Percentiles rank a stretch among this genome's conserved stretches.
Conservation (phyloP, 2,329 filamentous ascomycete genomes). For the Colletotrichum navitas region DNA sequence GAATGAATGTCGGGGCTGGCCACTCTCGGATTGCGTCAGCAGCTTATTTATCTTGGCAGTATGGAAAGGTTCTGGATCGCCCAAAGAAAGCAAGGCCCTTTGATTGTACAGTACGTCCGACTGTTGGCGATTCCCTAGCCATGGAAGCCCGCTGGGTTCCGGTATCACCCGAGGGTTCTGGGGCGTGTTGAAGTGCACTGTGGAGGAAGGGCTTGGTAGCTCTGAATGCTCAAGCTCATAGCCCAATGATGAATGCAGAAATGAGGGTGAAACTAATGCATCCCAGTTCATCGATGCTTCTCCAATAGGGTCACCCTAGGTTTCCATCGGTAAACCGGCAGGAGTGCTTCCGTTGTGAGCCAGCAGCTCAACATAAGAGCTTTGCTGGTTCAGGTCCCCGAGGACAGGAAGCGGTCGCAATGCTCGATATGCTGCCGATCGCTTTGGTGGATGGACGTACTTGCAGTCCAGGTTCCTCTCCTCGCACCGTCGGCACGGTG, state of each 20-base stretch:
- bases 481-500: slow-evolving; percentile 44
- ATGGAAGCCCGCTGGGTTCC: not conserved
- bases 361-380: too few relatives aligned
- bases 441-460: slow-evolving; percentile 34
- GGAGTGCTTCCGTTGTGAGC: not conserved
- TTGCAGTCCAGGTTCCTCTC: slow-evolving; percentile 43
- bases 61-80: not conserved
- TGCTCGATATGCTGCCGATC: not conserved
- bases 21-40: not conserved
- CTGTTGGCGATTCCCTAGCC: not conserved
- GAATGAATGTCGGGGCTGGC: not conserved
- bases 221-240: not conserved
- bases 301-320: not conserved
- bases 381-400: not conserved
- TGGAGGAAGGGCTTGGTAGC: not conserved
- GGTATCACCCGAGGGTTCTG: not conserved
- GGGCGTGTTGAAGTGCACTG: not conserved
- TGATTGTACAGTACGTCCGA: not conserved
- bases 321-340: not conserved
- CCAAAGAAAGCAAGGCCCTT: not conserved
- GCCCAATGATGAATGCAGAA: not conserved
- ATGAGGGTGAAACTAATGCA: not conserved
- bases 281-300: slow-evolving; percentile 1
- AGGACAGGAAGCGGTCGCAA: not conserved
- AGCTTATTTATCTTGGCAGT: not conserved